phyloP scores from a whole-genome alignment of 2,329 filamentous ascomycete species.

The Diplodia sapinea region DNA sequence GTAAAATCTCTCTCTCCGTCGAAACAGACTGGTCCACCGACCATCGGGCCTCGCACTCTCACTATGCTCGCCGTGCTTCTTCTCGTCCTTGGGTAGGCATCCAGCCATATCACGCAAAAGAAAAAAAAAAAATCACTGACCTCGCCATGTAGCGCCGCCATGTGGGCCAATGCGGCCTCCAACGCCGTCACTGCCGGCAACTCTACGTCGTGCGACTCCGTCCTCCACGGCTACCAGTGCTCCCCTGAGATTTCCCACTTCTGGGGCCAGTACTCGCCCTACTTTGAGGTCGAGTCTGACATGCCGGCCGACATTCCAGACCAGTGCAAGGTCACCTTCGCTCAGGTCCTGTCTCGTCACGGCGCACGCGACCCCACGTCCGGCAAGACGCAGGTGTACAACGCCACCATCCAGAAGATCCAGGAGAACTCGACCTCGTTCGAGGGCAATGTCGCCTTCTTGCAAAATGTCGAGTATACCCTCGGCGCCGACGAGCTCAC shows the following conservation, averaged over 20 bases:
- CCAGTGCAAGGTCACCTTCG: constrained; percentile 79
- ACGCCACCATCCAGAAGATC: constrained; percentile 68
- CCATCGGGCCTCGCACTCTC: constrained; percentile 1
- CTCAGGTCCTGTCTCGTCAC: constrained; percentile 80
- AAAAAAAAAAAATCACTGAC: not conserved
- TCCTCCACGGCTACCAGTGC: constrained; percentile 67
- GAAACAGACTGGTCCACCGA: not conserved
- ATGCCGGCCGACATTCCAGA: constrained; percentile 66
- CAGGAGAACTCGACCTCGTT: constrained; percentile 64
- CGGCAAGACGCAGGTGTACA: constrained; percentile 70
- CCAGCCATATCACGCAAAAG: not conserved
- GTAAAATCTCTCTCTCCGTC: not conserved
- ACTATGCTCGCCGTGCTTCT: constrained; percentile 21
- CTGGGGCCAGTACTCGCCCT: constrained; percentile 91
- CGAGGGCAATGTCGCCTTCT: constrained; percentile 67
- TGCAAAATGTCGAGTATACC: constrained; percentile 72
- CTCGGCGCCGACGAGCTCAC: constrained; percentile 75
- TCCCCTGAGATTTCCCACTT: constrained; percentile 65
- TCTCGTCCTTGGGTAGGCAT: constrained; percentile 15
- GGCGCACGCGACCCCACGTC: constrained; percentile 81
- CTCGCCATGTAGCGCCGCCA: not conserved
- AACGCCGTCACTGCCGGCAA: constrained; percentile 2
- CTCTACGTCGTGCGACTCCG: constrained; percentile 57
- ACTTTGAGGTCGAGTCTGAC: constrained; percentile 74
- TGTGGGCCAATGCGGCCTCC: constrained; percentile 14